Evolutionary conservation across 2,329 filamentous ascomycete species (phyloP).

Genomic region (Nemania sp.): DNA sequence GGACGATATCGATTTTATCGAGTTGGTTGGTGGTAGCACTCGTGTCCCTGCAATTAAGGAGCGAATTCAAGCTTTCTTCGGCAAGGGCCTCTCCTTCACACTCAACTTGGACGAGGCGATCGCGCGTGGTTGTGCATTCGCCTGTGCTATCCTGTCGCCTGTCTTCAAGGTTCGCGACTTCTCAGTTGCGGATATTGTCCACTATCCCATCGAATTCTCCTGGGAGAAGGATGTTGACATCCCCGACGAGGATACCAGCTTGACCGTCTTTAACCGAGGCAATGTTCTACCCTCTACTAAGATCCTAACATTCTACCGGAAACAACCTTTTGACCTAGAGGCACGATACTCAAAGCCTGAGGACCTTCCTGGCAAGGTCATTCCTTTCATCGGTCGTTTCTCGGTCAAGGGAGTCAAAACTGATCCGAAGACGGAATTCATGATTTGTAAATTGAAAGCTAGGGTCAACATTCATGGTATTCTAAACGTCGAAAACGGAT

Average conservation of each 20-base stretch:
- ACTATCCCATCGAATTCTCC: slow-evolving; percentile 96
- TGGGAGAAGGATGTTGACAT: slow-evolving; percentile 99
- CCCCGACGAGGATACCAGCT: slow-evolving; percentile 94
- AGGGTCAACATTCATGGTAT: slow-evolving; percentile 95
- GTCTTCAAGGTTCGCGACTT: slow-evolving; percentile 99
- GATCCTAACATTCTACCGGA: slow-evolving; percentile 98
- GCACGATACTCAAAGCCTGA: slow-evolving; percentile 90
- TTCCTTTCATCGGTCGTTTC: slow-evolving; percentile 96
- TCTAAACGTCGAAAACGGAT: slow-evolving; percentile 93
- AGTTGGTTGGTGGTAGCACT: slow-evolving; percentile 92
- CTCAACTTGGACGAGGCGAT: slow-evolving; percentile 98
- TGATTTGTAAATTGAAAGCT: slow-evolving; percentile 99
- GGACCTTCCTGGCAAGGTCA: slow-evolving; percentile 81
- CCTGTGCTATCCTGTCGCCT: slow-evolving; percentile 94
- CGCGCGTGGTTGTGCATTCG: slow-evolving; percentile 93
- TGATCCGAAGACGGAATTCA: slow-evolving; percentile 92
- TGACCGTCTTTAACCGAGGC: slow-evolving; percentile 96
- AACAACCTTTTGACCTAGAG: slow-evolving; percentile 95
- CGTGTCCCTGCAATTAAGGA: slow-evolving; percentile 94
- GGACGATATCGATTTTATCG: slow-evolving; percentile 90
- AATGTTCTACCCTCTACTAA: slow-evolving; percentile 98
- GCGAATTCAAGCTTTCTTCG: slow-evolving; percentile 85
- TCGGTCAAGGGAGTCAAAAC: slow-evolving; percentile 97
- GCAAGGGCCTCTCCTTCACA: slow-evolving; percentile 90
- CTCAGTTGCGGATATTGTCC: slow-evolving; percentile 94